These are phyloP conservation scores for Alternaria incomplexa DNA, from an alignment of 2,329 filamentous ascomycete species.

Conservation along the genomic window DNA sequence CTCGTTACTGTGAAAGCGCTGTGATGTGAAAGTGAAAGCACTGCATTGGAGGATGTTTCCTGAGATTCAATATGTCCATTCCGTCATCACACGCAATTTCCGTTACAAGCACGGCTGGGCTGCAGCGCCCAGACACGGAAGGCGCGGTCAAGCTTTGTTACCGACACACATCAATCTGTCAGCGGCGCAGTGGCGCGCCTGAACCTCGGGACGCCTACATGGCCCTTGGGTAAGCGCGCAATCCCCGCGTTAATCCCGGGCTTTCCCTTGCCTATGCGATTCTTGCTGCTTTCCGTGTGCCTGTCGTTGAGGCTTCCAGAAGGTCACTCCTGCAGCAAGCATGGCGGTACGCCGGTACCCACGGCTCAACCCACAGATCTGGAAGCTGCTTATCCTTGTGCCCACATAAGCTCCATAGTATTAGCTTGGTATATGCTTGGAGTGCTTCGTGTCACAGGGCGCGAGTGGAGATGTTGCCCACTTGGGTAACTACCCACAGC, in stretches of 20 bases:
- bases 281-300: neutral
- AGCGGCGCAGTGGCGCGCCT: neutral
- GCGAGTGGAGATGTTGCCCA: slow-evolving; percentile 4
- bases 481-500: neutral
- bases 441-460: neutral
- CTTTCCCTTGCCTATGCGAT: neutral
- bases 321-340: neutral
- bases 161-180: neutral
- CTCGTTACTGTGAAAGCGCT: neutral
- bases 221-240: slow-evolving; percentile 3
- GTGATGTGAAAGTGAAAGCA: neutral
- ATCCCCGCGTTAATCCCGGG: slow-evolving; percentile 12
- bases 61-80: neutral
- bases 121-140: slow-evolving; percentile 12
- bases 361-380: neutral
- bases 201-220: neutral
- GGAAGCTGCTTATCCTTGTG: slow-evolving; percentile 5
- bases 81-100: neutral
- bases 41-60: neutral
- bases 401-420: slow-evolving; percentile 1
- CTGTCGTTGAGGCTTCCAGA: slow-evolving; percentile 4
- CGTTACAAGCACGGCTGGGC: neutral
- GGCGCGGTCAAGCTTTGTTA: slow-evolving; percentile 8
- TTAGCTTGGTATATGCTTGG: slow-evolving; percentile 1
- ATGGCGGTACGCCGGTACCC: neutral